Base-by-base conservation (phyloP, 352 stramenopile genomes). In the Aphanomyces stellatus region DNA sequence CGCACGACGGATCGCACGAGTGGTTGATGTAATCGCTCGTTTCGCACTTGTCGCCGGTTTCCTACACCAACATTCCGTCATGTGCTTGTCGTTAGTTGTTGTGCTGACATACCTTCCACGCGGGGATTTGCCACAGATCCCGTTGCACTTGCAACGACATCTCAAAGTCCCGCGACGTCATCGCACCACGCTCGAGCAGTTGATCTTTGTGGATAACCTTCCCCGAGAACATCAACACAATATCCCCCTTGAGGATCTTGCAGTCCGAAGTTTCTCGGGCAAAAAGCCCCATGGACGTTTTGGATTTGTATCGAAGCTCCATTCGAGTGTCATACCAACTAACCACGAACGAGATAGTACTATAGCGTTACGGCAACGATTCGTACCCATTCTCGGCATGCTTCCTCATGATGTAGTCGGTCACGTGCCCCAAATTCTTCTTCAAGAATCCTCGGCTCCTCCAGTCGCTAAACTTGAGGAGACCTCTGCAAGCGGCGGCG, bases 271-370 rank as follows among this genome's bases (percentile, higher is more conserved):
- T 41, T 57, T 67, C 46, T 13, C 60, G 60, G 49, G 40, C 57
- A 17, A 67, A 67, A 41, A 67, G 60, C 6, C 60, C 60, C n/a
- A 67, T 40, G 11, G 60, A 67, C 30, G 60, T 37, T 51, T 56
- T 59, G 7, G 40, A 49, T 46, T 67, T 67, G 34, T 67, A 48
- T 34, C 60, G 60, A 25, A 67, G 60, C 49, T 67, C 60, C 60
- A 67, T 67, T 49, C 60, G 60, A 25, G 60, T 57, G 60, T 67
- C 60, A 51, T 67, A 67, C 60, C 60, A 67, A 59, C 60, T 67
- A 67, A 4, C 7, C 49, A 48, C 42, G 30, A 15, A 57, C 41
- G 3, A 17, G 28, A 28, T 11, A 51, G 25, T n/a, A 13, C 34
- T 30, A 13, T 33, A 24, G 2, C 10, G 22, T 31, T n/a, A 17